Evolutionary conservation across 306 rosid species (phyloP).

Genomic region (Lotus japonicus): DNA sequence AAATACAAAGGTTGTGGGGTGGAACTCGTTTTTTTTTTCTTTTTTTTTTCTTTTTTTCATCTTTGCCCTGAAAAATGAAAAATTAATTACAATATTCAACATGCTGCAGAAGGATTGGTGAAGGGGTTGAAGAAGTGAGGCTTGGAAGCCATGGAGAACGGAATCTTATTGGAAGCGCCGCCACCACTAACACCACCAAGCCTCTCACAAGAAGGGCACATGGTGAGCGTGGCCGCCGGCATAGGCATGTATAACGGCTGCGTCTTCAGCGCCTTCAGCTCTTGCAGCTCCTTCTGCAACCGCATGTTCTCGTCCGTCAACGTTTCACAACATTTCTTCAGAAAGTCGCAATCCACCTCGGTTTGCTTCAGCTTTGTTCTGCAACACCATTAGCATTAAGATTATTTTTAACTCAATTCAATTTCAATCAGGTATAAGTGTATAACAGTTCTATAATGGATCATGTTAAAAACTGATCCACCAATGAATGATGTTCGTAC

Average conservation of each 20-base stretch:
- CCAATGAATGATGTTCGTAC: too few species aligned
- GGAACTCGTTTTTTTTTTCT: not conserved
- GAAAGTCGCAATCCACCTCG: conserved; percentile 81
- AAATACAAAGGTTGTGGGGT: conserved; percentile 50
- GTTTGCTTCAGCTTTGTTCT: conserved; percentile 98
- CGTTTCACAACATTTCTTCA: conserved; percentile 91
- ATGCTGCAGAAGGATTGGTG: conserved; percentile 88
- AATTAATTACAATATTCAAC: conserved; percentile 33
- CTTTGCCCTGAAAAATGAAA: not conserved
- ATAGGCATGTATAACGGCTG: conserved; percentile 86
- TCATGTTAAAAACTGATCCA: too few species aligned
- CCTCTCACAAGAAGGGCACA: conserved; percentile 94
- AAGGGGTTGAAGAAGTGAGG: conserved; percentile 80
- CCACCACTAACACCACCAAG: conserved; percentile 28
- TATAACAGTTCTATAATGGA: too few species aligned
- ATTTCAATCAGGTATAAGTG: too few species aligned
- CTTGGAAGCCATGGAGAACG: conserved; percentile 66
- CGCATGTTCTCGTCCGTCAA: conserved; percentile 80
- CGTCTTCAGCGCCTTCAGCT: conserved; percentile 67
- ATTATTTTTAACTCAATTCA: too few species aligned
- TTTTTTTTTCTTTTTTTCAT: too few species aligned
- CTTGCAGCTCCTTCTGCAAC: conserved; percentile 83
- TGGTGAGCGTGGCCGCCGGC: conserved; percentile 84
- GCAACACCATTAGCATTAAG: not conserved
- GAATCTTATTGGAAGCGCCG: conserved; percentile 43